Evolutionary conservation across 2,329 filamentous ascomycete genomes (phyloP).

Genomic region (Alternaria brassicae): DNA sequence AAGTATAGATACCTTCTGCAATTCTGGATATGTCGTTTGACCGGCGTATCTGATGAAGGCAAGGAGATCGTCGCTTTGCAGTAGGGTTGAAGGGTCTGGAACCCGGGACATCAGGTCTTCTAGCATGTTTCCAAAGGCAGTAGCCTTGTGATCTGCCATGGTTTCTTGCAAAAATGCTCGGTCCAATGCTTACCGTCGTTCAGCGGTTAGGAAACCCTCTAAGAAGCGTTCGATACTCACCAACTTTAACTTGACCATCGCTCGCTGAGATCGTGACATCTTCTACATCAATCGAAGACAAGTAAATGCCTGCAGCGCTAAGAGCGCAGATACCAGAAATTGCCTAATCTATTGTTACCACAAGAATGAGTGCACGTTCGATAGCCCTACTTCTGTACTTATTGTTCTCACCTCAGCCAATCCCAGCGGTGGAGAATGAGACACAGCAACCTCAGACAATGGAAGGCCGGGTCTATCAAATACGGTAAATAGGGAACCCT

Average conservation of each 20-base stretch:
- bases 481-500: conserved; percentile 15
- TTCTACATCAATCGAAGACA: conserved; percentile 6
- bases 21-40: conserved; percentile 13
- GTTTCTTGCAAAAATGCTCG: background rate
- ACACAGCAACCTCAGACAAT: conserved; percentile 18
- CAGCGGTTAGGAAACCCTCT: background rate
- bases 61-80: conserved; percentile 7
- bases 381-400: conserved; percentile 16
- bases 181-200: conserved; percentile 9
- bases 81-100: background rate
- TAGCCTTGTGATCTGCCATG: background rate
- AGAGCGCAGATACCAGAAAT: conserved; percentile 14
- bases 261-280: conserved; percentile 17
- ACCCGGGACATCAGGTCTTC: conserved; percentile 5
- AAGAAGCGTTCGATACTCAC: conserved; percentile 6
- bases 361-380: background rate
- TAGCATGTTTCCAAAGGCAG: conserved; percentile 5
- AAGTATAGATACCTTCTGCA: conserved; percentile 12
- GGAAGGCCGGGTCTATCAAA: conserved; percentile 10
- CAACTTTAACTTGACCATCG: conserved; percentile 19
- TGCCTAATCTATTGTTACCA: conserved; percentile 1
- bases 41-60: conserved; percentile 6
- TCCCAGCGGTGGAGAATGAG: conserved; percentile 10
- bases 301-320: background rate
- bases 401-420: conserved; percentile 17